These are phyloP conservation scores for Metschnikowia lachancei DNA, from an alignment of 805 yeast species.

Conservation along the genomic window DNA sequence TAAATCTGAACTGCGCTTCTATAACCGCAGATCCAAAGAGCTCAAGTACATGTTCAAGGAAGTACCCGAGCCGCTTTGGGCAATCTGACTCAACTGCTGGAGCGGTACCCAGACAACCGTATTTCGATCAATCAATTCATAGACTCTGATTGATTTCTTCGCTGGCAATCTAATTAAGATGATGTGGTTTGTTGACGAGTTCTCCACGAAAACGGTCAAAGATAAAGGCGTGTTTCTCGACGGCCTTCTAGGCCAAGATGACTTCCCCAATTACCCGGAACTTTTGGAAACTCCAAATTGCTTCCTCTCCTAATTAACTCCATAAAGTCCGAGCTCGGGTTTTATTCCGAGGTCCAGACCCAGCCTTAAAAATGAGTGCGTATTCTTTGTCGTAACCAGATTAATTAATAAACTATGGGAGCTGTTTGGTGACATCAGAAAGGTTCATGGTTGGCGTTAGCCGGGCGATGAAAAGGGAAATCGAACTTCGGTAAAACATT, in stretches of 20 bases:
- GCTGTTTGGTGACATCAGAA: no score
- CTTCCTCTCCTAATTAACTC: slow-evolving; percentile 63
- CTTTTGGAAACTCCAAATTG: slow-evolving; percentile 63
- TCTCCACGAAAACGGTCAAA: slow-evolving; percentile 65
- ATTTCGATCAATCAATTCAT: slow-evolving; percentile 63
- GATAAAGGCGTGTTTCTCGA: slow-evolving; percentile 70
- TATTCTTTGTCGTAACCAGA: no score
- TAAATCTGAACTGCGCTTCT: slow-evolving; percentile 46
- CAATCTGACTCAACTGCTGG: slow-evolving; percentile 52
- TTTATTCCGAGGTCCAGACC: no score
- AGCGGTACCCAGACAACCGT: slow-evolving; percentile 57
- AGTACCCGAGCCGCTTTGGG: slow-evolving; percentile 56
- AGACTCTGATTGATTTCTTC: slow-evolving; percentile 69
- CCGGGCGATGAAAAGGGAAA: no score
- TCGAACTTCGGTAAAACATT: no score
- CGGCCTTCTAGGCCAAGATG: slow-evolving; percentile 47
- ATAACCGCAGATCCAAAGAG: slow-evolving; percentile 34
- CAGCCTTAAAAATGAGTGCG: no score
- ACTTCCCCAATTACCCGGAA: slow-evolving; percentile 35
- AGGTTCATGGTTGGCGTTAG: no score
- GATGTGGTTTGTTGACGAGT: slow-evolving; percentile 76
- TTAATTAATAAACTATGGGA: no score
- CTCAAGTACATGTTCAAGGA: slow-evolving; percentile 47
- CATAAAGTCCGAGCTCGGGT: slow-evolving; percentile 39
- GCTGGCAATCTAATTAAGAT: slow-evolving; percentile 81